Percentiles rank a stretch among this genome's conserved stretches.
Evolutionary conservation across 495 filamentous ascomycete genomes (phyloP).

Genomic region (Acidiella bohemica): DNA sequence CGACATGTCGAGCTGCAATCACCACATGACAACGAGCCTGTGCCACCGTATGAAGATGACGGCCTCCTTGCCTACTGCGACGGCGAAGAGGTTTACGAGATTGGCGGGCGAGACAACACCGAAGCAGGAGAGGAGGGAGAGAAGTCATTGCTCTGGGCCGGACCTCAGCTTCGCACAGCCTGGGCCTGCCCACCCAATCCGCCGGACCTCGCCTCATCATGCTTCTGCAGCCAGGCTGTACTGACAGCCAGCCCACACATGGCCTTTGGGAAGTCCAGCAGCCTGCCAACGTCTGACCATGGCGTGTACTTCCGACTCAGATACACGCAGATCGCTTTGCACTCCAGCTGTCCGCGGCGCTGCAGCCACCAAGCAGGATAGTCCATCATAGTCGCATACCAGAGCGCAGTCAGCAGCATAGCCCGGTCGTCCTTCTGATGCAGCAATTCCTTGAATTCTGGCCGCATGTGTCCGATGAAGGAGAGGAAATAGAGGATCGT

Average conservation of each 20-base stretch:
- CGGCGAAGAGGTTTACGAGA: too few relatives aligned
- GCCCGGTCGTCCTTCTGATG: constrained; percentile 31
- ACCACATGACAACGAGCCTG: too few relatives aligned
- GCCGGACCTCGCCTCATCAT: constrained; percentile 1
- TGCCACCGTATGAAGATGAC: too few relatives aligned
- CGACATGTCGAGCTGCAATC: too few relatives aligned
- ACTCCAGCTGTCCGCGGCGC: constrained; percentile 28
- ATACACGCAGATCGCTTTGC: constrained; percentile 25
- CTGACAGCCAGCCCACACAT: constrained; percentile 10
- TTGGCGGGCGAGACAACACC: too few relatives aligned
- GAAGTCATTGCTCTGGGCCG: too few relatives aligned
- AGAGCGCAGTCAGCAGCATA: constrained; percentile 31
- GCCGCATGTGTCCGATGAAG: constrained; percentile 28
- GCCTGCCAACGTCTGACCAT: constrained; percentile 2
- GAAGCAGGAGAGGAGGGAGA: too few relatives aligned
- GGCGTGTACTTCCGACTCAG: constrained; percentile 3
- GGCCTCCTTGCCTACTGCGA: too few relatives aligned
- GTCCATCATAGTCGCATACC: constrained; percentile 29
- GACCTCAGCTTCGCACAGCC: too few relatives aligned
- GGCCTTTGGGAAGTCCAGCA: constrained; percentile 15
- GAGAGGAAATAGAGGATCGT: constrained; percentile 27
- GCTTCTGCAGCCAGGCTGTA: neutral
- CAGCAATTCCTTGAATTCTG: constrained; percentile 24
- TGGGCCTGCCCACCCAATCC: too few relatives aligned
- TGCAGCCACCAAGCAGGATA: constrained; percentile 32